A percentile compares a stretch with the other conserved stretches of the same genome.
phyloP scores from a whole-genome alignment of 176 grass and related monocot species.

The Secale cereale region DNA sequence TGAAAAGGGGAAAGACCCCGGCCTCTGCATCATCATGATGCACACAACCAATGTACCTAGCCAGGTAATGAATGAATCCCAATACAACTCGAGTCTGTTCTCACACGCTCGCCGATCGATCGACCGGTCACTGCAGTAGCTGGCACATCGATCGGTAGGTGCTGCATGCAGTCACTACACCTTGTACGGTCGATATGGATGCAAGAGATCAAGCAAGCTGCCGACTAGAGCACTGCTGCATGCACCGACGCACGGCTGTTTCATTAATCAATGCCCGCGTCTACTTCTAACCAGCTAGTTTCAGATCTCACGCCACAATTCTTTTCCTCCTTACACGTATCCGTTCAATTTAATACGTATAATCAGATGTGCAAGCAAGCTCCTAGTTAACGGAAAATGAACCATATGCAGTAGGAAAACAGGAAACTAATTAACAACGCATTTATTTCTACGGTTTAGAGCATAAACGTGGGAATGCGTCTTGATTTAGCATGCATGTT shows the following conservation, averaged over 20 bases:
- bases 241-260: no score
- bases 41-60: no score
- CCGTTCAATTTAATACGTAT: background rate
- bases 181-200: background rate
- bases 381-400: background rate
- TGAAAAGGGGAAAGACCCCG: no score
- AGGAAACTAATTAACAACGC: background rate
- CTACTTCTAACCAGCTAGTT: no score
- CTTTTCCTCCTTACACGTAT: background rate
- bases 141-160: no score
- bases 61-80: no score
- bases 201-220: background rate
- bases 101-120: background rate
- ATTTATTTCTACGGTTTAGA: background rate
- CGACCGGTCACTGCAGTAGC: no score
- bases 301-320: background rate
- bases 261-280: no score
- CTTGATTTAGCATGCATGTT: no score
- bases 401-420: background rate
- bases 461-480: no score
- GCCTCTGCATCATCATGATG: no score
- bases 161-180: background rate
- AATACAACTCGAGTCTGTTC: background rate
- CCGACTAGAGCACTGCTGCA: no score
- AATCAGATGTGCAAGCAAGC: background rate